Evolutionary conservation across 2,329 filamentous ascomycete genomes (phyloP).

Genomic region (Botryotinia globosa): DNA sequence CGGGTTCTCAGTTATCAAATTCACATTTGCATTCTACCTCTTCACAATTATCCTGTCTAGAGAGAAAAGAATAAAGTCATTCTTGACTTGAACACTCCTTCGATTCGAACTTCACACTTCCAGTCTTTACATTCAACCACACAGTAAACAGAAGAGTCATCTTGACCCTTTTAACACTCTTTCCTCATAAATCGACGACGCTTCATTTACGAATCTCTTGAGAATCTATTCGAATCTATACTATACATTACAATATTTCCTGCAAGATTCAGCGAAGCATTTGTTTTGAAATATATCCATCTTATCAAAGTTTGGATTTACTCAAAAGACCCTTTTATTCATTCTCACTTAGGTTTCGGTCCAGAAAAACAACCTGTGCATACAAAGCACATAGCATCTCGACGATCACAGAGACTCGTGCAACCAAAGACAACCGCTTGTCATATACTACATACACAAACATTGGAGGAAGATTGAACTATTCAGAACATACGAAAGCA

Average conservation of each 20-base stretch:
- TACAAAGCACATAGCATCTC: slow-evolving; percentile 16
- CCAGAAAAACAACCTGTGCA: slow-evolving; percentile 4
- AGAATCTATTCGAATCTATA: slow-evolving; percentile 16
- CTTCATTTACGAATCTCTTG: slow-evolving; percentile 13
- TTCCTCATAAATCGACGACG: neutral
- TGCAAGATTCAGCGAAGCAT: slow-evolving; percentile 38
- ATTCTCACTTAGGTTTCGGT: slow-evolving; percentile 8
- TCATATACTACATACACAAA: slow-evolving; percentile 11
- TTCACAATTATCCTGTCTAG: neutral
- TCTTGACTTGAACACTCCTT: slow-evolving; percentile 1
- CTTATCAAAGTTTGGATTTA: slow-evolving; percentile 12
- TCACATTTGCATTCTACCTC: slow-evolving; percentile 18
- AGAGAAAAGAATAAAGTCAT: neutral
- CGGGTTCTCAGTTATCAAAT: slow-evolving; percentile 30
- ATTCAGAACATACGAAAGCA: slow-evolving; percentile 13
- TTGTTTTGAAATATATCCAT: slow-evolving; percentile 9
- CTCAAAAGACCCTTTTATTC: slow-evolving; percentile 1
- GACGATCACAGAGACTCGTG: slow-evolving; percentile 20
- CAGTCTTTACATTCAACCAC: slow-evolving; percentile 25
- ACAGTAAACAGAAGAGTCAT: neutral
- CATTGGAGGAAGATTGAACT: slow-evolving; percentile 14
- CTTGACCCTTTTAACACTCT: slow-evolving; percentile 13
- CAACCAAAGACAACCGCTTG: slow-evolving; percentile 18
- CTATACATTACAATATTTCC: slow-evolving; percentile 35
- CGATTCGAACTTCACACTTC: neutral